Evolutionary conservation across 2,329 filamentous ascomycete species (phyloP).

Genomic region (Seiridium cupressi): DNA sequence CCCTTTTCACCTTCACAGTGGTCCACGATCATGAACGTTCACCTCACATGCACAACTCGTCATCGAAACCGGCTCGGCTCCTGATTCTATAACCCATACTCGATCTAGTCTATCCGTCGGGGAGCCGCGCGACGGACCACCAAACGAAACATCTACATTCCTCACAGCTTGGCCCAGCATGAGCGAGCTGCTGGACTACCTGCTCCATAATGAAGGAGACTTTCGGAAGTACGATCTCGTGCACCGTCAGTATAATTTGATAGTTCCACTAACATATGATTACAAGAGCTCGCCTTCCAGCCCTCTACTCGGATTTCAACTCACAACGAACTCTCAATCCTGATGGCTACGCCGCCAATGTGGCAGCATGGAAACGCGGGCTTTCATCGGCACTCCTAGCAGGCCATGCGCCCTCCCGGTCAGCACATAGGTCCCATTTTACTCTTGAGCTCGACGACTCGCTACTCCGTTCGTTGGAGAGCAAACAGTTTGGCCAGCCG

Average conservation of each 20-base stretch:
- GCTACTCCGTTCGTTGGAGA: slow-evolving; percentile 70
- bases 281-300: slow-evolving; percentile 71
- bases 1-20: too few relatives aligned
- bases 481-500: slow-evolving; percentile 76
- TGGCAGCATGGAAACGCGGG: slow-evolving; percentile 74
- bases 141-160: neutral
- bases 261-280: neutral
- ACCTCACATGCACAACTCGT: too few relatives aligned
- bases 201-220: slow-evolving; percentile 58
- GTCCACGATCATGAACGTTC: too few relatives aligned
- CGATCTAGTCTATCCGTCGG: too few relatives aligned
- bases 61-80: too few relatives aligned
- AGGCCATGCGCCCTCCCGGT: slow-evolving; percentile 47
- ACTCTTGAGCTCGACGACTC: slow-evolving; percentile 57
- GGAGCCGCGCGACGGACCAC: neutral
- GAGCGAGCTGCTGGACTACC: slow-evolving; percentile 68
- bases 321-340: slow-evolving; percentile 74
- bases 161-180: slow-evolving; percentile 37
- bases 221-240: slow-evolving; percentile 51
- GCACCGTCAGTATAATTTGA: neutral
- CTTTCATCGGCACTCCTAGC: slow-evolving; percentile 66
- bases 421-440: slow-evolving; percentile 44
- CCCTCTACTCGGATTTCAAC: slow-evolving; percentile 85
- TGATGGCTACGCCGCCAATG: slow-evolving; percentile 80
- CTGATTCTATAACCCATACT: too few relatives aligned